phyloP scores from a whole-genome alignment of 2,329 filamentous ascomycete species.

The Arthrinium phaeospermum region DNA sequence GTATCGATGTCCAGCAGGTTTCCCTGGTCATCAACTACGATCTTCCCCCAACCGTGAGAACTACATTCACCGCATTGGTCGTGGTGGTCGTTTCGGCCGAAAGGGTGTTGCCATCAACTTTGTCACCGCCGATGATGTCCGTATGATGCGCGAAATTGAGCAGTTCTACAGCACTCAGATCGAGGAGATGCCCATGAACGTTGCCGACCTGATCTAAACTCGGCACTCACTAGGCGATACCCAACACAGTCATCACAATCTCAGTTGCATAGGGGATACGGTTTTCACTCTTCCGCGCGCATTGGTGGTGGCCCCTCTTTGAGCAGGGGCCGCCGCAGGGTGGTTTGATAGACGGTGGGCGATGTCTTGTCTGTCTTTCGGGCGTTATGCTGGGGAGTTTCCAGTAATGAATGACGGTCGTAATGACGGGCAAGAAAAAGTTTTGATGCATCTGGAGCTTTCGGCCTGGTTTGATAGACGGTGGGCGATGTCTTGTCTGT shows the following conservation, averaged over 20 bases:
- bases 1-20: conserved; percentile 99
- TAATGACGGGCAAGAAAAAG: conserved; percentile 34
- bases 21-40: conserved; percentile 99
- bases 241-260: conserved; percentile 6
- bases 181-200: conserved; percentile 99
- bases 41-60: conserved; percentile 98
- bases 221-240: not conserved
- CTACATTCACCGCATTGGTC: conserved; percentile 99
- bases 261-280: conserved; percentile 29
- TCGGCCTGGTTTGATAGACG: conserved; percentile 36
- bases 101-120: conserved; percentile 99
- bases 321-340: conserved; percentile 27
- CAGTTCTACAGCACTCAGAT: conserved; percentile 99
- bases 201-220: conserved; percentile 74
- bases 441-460: conserved; percentile 39
- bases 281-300: conserved; percentile 30
- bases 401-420: conserved; percentile 28
- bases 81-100: conserved; percentile 98
- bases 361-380: conserved; percentile 26
- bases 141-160: conserved; percentile 99
- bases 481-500: conserved; percentile 28
- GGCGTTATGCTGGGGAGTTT: conserved; percentile 28
- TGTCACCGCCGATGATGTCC: conserved; percentile 97
- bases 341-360: conserved; percentile 37
- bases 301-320: conserved; percentile 29